Percentiles rank a stretch among this genome's conserved stretches.
Conservation (phyloP, 306 rosid species). For the Cicer cuneatum region DNA sequence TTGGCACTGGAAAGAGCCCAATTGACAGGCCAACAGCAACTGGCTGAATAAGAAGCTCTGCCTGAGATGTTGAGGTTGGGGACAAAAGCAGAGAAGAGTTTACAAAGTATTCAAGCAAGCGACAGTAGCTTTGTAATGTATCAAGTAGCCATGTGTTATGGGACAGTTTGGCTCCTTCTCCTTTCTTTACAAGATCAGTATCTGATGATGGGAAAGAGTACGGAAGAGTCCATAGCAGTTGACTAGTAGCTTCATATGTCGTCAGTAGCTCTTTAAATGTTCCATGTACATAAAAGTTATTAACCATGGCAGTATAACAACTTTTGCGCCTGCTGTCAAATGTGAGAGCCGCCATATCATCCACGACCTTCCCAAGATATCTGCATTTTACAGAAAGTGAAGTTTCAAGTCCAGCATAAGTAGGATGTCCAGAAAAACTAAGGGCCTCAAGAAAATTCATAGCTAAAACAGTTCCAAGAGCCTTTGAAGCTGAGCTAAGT, state of each 20-base stretch:
- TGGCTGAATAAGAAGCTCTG: conserved; percentile 93
- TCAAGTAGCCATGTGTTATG: conserved; percentile 88
- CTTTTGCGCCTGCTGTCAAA: conserved; percentile 88
- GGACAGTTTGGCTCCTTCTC: conserved; percentile 72
- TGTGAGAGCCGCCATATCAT: conserved; percentile 85
- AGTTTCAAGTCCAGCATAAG: conserved; percentile 65
- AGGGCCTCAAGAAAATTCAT: conserved; percentile 87
- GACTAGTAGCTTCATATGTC: conserved; percentile 98
- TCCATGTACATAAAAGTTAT: conserved; percentile 92
- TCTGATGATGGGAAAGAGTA: conserved; percentile 62
- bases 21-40: conserved; percentile 95
- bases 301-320: conserved; percentile 83
- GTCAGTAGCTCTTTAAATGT: conserved; percentile 90
- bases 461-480: conserved; percentile 90
- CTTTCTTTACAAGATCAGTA: conserved; percentile 63
- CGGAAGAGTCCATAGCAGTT: conserved; percentile 86
- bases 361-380: conserved; percentile 93
- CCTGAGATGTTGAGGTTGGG: conserved; percentile 85
- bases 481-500: conserved; percentile 80
- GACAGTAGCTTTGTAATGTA: conserved; percentile 86
- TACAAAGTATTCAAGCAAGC: conserved; percentile 90
- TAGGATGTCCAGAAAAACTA: conserved; percentile 81
- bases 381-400: conserved; percentile 88
- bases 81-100: conserved; percentile 88
- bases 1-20: conserved; percentile 95